Evolutionary conservation across 345 rosid genomes (phyloP).

Genomic region (Linum trigynum): DNA sequence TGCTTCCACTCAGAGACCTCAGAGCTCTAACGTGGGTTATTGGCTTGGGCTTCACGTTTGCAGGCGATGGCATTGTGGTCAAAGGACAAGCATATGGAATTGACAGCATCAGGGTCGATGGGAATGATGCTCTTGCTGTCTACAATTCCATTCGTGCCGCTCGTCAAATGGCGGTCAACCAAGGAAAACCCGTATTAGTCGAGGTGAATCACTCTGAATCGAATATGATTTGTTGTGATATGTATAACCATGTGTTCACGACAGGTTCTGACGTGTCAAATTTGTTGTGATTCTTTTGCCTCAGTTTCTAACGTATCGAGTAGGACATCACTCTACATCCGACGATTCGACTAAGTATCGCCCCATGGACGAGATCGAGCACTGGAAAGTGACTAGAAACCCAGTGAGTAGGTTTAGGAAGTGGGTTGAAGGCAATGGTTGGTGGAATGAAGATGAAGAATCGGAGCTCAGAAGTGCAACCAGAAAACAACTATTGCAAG

Average conservation of each 20-base stretch:
- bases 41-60: not conserved
- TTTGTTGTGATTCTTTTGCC: not conserved
- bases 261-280: not conserved
- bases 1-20: no score
- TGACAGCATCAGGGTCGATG: conserved; percentile 74
- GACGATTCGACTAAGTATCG: conserved; percentile 83
- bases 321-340: conserved; percentile 80
- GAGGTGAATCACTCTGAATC: conserved; percentile 35
- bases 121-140: conserved; percentile 74
- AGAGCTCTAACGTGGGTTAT: no score
- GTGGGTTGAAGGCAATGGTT: conserved; percentile 58
- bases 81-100: conserved; percentile 73
- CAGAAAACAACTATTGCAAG: conserved; percentile 50
- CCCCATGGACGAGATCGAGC: conserved; percentile 42
- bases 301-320: conserved; percentile 64
- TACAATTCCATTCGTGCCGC: conserved; percentile 50
- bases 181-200: conserved; percentile 53
- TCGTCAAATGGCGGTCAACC: conserved; percentile 51
- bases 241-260: not conserved
- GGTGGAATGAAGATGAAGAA: conserved; percentile 69
- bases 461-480: conserved; percentile 36
- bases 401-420: conserved; percentile 57
- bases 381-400: conserved; percentile 58
- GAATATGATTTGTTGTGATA: not conserved
- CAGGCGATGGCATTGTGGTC: conserved; percentile 78